phyloP scores from a whole-genome alignment of 345 rosid genomes.

The Aquilaria malaccensis region DNA sequence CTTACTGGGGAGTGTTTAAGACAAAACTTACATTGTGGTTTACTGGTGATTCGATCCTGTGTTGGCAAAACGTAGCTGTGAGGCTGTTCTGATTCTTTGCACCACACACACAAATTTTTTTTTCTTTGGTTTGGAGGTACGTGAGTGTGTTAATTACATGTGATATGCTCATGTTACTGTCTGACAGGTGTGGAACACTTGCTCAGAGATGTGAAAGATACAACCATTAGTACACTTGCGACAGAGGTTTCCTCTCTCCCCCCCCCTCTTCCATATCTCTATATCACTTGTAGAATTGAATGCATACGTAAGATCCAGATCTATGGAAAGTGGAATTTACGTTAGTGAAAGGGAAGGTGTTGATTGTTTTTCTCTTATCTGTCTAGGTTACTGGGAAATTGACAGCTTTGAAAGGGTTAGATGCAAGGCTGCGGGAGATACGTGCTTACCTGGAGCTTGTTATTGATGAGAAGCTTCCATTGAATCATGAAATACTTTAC shows the following conservation, averaged over 20 bases:
- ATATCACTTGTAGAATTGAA: neutral
- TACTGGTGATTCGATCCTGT: no score
- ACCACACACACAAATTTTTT: no score
- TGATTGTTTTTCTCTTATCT: neutral
- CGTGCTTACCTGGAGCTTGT: constrained; percentile 55
- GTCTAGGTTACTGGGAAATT: constrained; percentile 56
- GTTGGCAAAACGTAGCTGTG: no score
- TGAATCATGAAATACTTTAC: constrained; percentile 59
- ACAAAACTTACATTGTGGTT: no score
- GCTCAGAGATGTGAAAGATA: constrained; percentile 64
- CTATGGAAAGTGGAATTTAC: neutral
- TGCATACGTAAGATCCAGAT: neutral
- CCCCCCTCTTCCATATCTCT: neutral
- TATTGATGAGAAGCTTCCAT: constrained; percentile 50
- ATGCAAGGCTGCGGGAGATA: constrained; percentile 51
- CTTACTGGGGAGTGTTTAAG: no score
- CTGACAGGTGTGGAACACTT: constrained; percentile 56
- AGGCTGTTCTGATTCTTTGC: no score
- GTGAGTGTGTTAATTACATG: no score
- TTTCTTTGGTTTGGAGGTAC: no score
- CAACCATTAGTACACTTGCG: constrained; percentile 69
- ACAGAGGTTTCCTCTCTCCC: constrained; percentile 34
- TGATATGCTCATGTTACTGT: neutral
- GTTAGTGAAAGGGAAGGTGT: neutral
- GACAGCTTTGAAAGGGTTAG: constrained; percentile 56